These are phyloP conservation scores for Rosa multiflora DNA, from an alignment of 306 rosid species.

Conservation along the genomic window DNA sequence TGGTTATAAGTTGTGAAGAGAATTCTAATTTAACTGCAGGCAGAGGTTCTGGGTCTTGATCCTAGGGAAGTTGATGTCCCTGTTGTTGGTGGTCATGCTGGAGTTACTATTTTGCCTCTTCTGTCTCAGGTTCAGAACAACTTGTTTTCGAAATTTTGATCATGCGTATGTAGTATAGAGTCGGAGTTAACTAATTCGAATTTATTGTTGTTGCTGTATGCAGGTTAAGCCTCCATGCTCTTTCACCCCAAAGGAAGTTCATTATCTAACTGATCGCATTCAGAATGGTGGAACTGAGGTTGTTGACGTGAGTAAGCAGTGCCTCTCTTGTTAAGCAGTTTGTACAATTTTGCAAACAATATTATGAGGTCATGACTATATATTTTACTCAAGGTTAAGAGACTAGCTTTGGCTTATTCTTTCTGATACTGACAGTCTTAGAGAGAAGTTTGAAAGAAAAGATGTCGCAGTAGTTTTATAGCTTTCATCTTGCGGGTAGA, in stretches of 20 bases:
- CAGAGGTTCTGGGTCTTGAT: constrained; percentile 88
- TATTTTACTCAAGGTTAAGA: not conserved
- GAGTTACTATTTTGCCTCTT: constrained; percentile 92
- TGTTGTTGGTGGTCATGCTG: constrained; percentile 97
- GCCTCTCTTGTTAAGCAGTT: not conserved
- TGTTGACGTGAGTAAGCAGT: constrained; percentile 62
- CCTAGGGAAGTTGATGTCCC: constrained; percentile 96
- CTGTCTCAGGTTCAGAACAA: constrained; percentile 69
- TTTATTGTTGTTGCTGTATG: not conserved
- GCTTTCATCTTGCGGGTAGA: not conserved
- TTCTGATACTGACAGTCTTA: too few relatives aligned
- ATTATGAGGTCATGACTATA: too few relatives aligned
- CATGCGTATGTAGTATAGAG: not conserved
- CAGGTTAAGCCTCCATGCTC: constrained; percentile 95
- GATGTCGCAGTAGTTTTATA: not conserved
- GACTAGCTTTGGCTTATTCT: not conserved
- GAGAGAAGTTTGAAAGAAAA: not conserved
- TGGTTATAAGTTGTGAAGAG: not conserved
- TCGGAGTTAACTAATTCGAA: not conserved
- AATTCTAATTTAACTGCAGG: constrained; percentile 45
- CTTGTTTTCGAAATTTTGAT: constrained; percentile 6
- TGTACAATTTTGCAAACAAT: not conserved
- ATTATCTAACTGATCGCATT: constrained; percentile 79
- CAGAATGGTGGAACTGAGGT: constrained; percentile 99
- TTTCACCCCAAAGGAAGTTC: constrained; percentile 73